These are phyloP conservation scores for Penicillium ochrochloron DNA, from an alignment of 495 filamentous ascomycete genomes.

Conservation along the genomic window DNA sequence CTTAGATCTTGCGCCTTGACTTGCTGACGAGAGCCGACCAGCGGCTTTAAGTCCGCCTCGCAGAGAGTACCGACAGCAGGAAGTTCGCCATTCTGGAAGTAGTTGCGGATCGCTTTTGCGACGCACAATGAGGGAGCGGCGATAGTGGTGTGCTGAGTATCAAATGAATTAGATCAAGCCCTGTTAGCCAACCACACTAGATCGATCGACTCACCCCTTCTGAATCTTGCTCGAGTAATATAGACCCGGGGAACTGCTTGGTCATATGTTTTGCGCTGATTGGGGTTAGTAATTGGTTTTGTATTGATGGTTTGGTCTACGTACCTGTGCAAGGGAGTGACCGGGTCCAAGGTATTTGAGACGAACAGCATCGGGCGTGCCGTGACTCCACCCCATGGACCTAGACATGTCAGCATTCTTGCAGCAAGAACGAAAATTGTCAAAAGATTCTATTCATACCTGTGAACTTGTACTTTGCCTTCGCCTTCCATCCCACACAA, in stretches of 20 bases:
- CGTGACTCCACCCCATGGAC: slow-evolving; percentile 43
- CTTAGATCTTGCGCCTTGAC: slow-evolving; percentile 5
- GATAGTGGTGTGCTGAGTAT: slow-evolving; percentile 50
- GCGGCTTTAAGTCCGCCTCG: slow-evolving; percentile 39
- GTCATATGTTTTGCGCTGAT: slow-evolving; percentile 56
- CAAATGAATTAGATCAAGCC: background rate
- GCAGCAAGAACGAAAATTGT: background rate
- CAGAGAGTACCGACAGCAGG: slow-evolving; percentile 50
- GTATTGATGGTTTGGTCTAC: slow-evolving; percentile 6
- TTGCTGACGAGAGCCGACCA: slow-evolving; percentile 26
- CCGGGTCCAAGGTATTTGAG: slow-evolving; percentile 62
- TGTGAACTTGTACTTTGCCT: slow-evolving; percentile 60
- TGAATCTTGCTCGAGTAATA: slow-evolving; percentile 55
- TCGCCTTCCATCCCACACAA: slow-evolving; percentile 62
- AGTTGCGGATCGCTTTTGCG: slow-evolving; percentile 45
- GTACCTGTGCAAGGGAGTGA: slow-evolving; percentile 54
- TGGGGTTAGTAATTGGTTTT: background rate
- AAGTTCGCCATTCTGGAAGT: slow-evolving; percentile 53
- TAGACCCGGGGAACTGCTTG: slow-evolving; percentile 54
- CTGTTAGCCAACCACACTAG: background rate
- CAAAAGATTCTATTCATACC: slow-evolving; percentile 29
- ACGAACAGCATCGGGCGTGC: slow-evolving; percentile 64
- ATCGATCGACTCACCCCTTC: slow-evolving; percentile 52
- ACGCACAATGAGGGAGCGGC: slow-evolving; percentile 54
- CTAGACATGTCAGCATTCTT: slow-evolving; percentile 18